phyloP scores from a whole-genome alignment of 2,329 filamentous ascomycete genomes.

The Microcera coccophila region DNA sequence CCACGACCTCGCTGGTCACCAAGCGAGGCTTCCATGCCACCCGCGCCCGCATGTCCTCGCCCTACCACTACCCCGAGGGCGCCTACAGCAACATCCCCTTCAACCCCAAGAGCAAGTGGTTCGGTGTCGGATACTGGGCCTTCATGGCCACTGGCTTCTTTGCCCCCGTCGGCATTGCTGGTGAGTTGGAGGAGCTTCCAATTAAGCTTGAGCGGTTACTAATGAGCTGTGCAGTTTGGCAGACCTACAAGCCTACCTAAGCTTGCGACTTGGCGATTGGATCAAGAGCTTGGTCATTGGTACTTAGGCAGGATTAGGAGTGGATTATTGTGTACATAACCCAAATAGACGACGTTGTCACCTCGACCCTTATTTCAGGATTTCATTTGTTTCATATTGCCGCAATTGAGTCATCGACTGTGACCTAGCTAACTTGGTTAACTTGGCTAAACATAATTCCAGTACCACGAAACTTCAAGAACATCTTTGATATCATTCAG shows the following conservation, averaged over 20 bases:
- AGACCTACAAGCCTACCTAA: constrained; percentile 41
- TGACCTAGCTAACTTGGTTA: too few relatives aligned
- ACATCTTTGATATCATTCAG: too few relatives aligned
- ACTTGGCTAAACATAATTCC: too few relatives aligned
- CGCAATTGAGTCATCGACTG: neutral
- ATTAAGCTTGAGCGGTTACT: constrained; percentile 14
- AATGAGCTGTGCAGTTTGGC: constrained; percentile 42
- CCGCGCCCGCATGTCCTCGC: constrained; percentile 77
- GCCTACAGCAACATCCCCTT: constrained; percentile 94
- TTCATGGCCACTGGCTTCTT: constrained; percentile 59
- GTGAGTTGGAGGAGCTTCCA: constrained; percentile 42
- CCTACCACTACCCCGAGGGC: constrained; percentile 98
- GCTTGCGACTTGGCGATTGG: constrained; percentile 11
- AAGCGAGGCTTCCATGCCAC: constrained; percentile 94
- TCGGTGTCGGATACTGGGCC: constrained; percentile 76
- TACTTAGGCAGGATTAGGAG: constrained; percentile 17
- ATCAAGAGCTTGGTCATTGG: constrained; percentile 13
- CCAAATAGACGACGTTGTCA: constrained; percentile 32
- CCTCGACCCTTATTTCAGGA: constrained; percentile 23
- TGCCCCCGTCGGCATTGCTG: constrained; percentile 59
- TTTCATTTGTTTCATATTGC: constrained; percentile 27
- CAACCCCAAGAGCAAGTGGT: constrained; percentile 88
- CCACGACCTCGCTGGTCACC: constrained; percentile 66
- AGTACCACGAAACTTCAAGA: too few relatives aligned
- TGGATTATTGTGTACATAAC: constrained; percentile 31